These are phyloP conservation scores for Oryza australiensis DNA, from an alignment of 176 grass and related monocot species.

Conservation along the genomic window DNA sequence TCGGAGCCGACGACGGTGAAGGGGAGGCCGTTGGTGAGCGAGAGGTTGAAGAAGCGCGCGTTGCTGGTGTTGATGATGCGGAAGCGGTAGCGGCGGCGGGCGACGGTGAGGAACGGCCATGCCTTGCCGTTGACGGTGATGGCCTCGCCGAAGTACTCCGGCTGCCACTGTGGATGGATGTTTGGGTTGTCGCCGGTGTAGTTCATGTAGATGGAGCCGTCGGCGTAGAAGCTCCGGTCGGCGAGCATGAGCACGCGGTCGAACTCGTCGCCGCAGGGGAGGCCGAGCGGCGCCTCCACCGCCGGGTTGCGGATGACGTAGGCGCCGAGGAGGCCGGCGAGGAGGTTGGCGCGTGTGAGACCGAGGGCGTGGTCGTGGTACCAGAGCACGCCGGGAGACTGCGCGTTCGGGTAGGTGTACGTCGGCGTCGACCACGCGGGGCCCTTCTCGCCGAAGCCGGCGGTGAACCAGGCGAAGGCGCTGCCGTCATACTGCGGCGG, in stretches of 20 bases:
- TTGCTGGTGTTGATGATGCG: conserved; percentile 75
- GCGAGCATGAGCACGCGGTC: conserved; percentile 59
- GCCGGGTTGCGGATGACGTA: conserved; percentile 52
- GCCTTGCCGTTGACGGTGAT: conserved; percentile 76
- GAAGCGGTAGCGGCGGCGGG: conserved; percentile 53
- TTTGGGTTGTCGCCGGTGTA: conserved; percentile 38
- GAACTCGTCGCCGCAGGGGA: conserved; percentile 49
- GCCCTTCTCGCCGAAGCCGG: conserved; percentile 40
- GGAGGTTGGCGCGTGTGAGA: conserved; percentile 73
- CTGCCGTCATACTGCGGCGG: conserved; percentile 57
- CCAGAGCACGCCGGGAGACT: conserved; percentile 59
- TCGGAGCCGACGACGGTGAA: conserved; percentile 70
- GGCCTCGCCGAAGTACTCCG: conserved; percentile 66
- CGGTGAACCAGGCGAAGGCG: conserved; percentile 74
- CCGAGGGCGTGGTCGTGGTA: conserved; percentile 82
- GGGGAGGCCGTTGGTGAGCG: conserved; percentile 37
- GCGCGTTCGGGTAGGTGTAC: conserved; percentile 67
- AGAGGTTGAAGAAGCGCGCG: conserved; percentile 71
- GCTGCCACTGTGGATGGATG: conserved; percentile 67
- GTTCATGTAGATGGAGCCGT: conserved; percentile 68
- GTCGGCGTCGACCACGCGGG: conserved; percentile 42
- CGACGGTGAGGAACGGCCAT: conserved; percentile 63
- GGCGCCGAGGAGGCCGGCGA: conserved; percentile 71
- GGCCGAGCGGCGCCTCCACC: conserved; percentile 39
- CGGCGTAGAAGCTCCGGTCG: conserved; percentile 67